Evolutionary conservation across 2,329 filamentous ascomycete species (phyloP).

Genomic region (Chaetomiaceae sp.): DNA sequence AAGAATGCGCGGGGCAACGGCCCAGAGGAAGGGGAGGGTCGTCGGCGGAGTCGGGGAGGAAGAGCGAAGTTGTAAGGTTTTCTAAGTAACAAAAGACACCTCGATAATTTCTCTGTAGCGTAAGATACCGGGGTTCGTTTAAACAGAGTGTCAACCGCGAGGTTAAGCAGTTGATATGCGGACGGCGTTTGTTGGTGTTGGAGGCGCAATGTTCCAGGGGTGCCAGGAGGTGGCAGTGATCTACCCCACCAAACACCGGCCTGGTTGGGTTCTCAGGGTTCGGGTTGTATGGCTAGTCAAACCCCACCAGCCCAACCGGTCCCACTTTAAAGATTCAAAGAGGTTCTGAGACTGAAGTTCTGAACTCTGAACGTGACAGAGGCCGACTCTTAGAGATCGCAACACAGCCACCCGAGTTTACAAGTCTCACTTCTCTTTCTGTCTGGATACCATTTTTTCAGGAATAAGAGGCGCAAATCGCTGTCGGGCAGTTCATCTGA

Average conservation of each 20-base stretch:
- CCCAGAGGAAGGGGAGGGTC: no score
- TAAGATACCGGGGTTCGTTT: background rate
- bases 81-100: no score
- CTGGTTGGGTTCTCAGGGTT: background rate
- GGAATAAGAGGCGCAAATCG: no score
- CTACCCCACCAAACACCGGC: conserved; percentile 8
- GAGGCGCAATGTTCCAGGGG: background rate
- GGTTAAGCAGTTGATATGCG: background rate
- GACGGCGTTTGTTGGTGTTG: background rate
- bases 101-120: background rate
- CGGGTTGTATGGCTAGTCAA: background rate
- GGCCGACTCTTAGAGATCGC: background rate
- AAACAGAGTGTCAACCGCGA: background rate
- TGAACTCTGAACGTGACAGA: background rate
- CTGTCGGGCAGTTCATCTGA: no score
- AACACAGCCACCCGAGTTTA: no score
- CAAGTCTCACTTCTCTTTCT: no score
- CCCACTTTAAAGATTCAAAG: conserved; percentile 16
- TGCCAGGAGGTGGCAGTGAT: conserved; percentile 25
- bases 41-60: no score
- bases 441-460: no score
- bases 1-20: background rate
- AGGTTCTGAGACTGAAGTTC: background rate
- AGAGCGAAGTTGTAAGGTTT: no score
- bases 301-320: background rate